Base-by-base conservation (phyloP, 495 filamentous ascomycete species). In the Mytilinidion resinicola region DNA sequence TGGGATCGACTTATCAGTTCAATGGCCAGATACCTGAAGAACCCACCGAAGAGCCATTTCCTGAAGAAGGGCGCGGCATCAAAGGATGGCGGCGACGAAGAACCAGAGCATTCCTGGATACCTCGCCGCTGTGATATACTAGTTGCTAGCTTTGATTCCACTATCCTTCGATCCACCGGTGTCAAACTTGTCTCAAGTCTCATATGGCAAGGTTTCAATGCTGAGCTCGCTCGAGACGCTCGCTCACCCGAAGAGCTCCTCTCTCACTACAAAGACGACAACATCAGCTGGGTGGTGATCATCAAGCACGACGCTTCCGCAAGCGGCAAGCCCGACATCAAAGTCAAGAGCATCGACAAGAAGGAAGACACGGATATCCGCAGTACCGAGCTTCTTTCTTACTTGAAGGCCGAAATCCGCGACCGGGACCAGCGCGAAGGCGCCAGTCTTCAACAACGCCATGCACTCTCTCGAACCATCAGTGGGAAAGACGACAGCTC, bases 291-390 rank as follows among this genome's bases (percentile, higher is more conserved):
- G 86, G 83, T 96, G 55, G 79, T 96, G 17, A 84, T 90, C 58
- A 82, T 92, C 59, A 92, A 95, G 67, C 87, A 90, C 66, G 88
- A 89, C 49, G 85, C 81, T 59, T 68, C 77, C 46, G 65, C 60
- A 34, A 71, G 64, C 12, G 78, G 78, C 39, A 84, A 85, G 62
- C 77, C 82, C 15, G 78, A 76, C 30, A 73, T 93, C 37, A 96
- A 95, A 70, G 81, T 95, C 55, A 86, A 82, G 50, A 88, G 78
- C 41, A 78, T 90, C 65, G 78, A 77, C 37, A 83, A 82, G 41
- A 90, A 88, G 61, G 91, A 96, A 46, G 95, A 96, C 61, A 80
- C 77, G 17, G 95, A 97, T 63, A 77, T 98, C 25, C 77, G 85
- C 7, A 79, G 76, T 37, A 76, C 84, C 1, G 87, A 96, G 37